These are phyloP conservation scores for Mytilinidion resinicola DNA, from an alignment of 495 filamentous ascomycete species.

Conservation along the genomic window DNA sequence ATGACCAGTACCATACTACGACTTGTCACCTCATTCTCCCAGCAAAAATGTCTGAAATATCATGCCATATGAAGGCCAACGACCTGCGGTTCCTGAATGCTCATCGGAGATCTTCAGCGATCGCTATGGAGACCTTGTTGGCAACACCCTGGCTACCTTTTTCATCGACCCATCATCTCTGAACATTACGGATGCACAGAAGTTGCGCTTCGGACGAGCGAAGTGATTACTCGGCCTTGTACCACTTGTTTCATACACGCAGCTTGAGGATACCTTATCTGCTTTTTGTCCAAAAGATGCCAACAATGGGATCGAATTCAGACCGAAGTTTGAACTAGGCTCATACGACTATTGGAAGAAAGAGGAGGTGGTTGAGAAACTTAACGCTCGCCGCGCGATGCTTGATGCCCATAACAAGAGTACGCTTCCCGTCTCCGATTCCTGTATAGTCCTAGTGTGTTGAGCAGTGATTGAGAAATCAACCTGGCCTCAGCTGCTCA, in stretches of 20 bases:
- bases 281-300: no score
- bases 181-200: not conserved
- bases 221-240: slow-evolving; percentile 7
- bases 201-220: slow-evolving; percentile 7
- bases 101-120: not conserved
- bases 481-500: no score
- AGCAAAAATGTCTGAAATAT: not conserved
- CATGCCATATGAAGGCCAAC: not conserved
- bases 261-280: not conserved
- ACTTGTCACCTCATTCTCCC: not conserved
- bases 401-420: no score
- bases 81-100: no score
- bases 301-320: no score
- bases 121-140: not conserved
- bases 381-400: no score
- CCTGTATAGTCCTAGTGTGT: no score
- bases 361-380: no score
- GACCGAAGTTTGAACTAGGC: no score
- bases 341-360: no score
- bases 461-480: no score
- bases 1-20: not conserved
- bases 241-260: slow-evolving; percentile 7
- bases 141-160: not conserved
- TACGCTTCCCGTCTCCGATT: no score
- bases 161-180: not conserved